Evolutionary conservation across 116 monocot species (phyloP), one percentile per base, ranked within the genome.

Genomic region (Thalassia testudinum): DNA sequence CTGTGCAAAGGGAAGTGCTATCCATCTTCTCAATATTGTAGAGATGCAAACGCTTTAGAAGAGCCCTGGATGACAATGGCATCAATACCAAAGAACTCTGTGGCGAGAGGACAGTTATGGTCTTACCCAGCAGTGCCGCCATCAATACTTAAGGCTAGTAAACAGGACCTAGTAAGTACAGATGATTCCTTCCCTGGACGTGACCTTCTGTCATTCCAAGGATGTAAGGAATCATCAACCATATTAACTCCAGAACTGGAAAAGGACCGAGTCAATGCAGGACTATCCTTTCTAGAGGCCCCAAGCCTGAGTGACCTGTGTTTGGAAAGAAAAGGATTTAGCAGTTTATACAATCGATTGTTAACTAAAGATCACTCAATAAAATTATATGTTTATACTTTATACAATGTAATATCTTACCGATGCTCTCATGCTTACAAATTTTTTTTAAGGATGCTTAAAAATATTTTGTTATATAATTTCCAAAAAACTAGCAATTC

Each of bases 261-360:
- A 21, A 57, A 43, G 24, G 56, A 59, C 49, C 37, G 20, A 27
- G 60, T 56, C 22, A 60, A 63, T 52, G 42, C 21, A 42, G 53
- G 37, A 28, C 7, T 25, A 15, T 25, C 30, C 47, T 27, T 71
- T 17, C 66, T 55, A 56, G 53, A 52, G 50, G 58, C 66, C 5
- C 89, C 84, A 68, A 90, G 80, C 67, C 80, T 84, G 26, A 90
- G 68, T 43, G 84, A 83, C 62, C 83, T 90, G 51, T n/a, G n/a
- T n/a, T n/a, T n/a, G n/a, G n/a, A n/a, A 38, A 51, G 24, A 59
- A 54, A 60, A 37, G 50, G 26, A 34, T n/a, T n/a, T n/a, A n/a
- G n/a, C n/a, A n/a, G n/a, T n/a, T n/a, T n/a, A n/a, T n/a, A n/a
- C n/a, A n/a, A n/a, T n/a, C n/a, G n/a, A n/a, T n/a, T n/a, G n/a